Evolutionary conservation across 2,329 filamentous ascomycete species (phyloP), one percentile per base, ranked within the genome.

Genomic region (Nothopassalora personata): DNA sequence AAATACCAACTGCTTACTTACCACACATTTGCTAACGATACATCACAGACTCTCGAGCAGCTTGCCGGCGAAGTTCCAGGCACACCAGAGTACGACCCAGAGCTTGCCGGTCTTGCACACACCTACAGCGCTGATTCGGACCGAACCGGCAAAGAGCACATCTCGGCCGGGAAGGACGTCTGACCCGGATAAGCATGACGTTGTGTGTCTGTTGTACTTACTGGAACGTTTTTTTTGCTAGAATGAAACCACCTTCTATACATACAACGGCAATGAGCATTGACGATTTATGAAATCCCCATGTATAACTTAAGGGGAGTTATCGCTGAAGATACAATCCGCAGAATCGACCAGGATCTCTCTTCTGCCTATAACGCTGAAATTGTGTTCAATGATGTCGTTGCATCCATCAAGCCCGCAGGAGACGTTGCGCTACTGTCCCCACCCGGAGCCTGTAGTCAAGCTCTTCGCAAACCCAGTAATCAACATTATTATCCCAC

Each of bases 41-140:
- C 3, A 23, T 23, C 23, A 23, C 23, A 23, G 71, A 90, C 88
- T 0, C 77, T 94, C 46, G 90, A 91, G 71, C 83, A 88, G 66
- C 77, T 90, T 13, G 81, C 86, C 1, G 86, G 86, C 9, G 87
- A 90, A 71, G 77, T 83, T 2, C 81, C 84, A 1, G 86, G 85
- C 19, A 86, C 76, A 7, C 72, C 75, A 30, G 74, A 77, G 67
- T 80, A 77, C 62, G 77, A 79, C 64, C 72, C 73, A 11, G 60
- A 61, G 34, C 66, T 70, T 34, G 63, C 67, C 39, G 67, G 67
- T 23, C 23, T 23, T 30, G 31, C 39, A 28, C 27, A 36, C 11
- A 34, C 39, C 13, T 49, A 57, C 18, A 34, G 59, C 52, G 46
- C 51, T 23, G 59, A 59, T 45, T 64, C 63, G 7, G 62, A 64